Percentiles rank a stretch among this genome's conserved stretches.
phyloP scores from a whole-genome alignment of 2,329 filamentous ascomycete species.

The Uncinocarpus reesii region DNA sequence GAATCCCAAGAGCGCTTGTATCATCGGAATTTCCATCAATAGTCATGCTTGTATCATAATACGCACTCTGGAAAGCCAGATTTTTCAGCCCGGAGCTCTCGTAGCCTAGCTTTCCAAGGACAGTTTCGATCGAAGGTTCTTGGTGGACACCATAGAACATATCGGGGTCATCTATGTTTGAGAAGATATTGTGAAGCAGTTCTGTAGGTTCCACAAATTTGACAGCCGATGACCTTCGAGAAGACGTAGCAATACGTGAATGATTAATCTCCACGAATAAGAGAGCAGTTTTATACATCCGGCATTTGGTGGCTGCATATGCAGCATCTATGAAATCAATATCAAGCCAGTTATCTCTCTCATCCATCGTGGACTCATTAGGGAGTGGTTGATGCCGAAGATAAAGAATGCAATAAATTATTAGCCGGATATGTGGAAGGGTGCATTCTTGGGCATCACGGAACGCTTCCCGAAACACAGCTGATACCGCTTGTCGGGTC shows the following conservation, averaged over 20 bases:
- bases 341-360: conserved; percentile 75
- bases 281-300: conserved; percentile 78
- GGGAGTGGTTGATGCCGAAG: conserved; percentile 70
- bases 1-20: conserved; percentile 56
- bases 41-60: conserved; percentile 76
- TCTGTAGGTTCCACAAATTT: conserved; percentile 50
- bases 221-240: conserved; percentile 56
- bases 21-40: conserved; percentile 46
- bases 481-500: conserved; percentile 55
- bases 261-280: conserved; percentile 67
- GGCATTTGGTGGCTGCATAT: conserved; percentile 61
- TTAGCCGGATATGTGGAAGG: conserved; percentile 56
- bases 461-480: conserved; percentile 56
- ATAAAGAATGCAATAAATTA: conserved; percentile 75
- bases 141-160: conserved; percentile 87
- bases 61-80: conserved; percentile 79
- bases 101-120: conserved; percentile 75
- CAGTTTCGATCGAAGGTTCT: conserved; percentile 61
- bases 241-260: conserved; percentile 47
- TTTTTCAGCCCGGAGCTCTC: conserved; percentile 80
- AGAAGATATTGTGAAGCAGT: conserved; percentile 71
- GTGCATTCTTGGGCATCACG: conserved; percentile 32
- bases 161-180: conserved; percentile 89
- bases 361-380: conserved; percentile 64
- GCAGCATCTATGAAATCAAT: conserved; percentile 64